Conservation (phyloP, 73 alveolate genomes). For the Blepharisma stoltei region DNA sequence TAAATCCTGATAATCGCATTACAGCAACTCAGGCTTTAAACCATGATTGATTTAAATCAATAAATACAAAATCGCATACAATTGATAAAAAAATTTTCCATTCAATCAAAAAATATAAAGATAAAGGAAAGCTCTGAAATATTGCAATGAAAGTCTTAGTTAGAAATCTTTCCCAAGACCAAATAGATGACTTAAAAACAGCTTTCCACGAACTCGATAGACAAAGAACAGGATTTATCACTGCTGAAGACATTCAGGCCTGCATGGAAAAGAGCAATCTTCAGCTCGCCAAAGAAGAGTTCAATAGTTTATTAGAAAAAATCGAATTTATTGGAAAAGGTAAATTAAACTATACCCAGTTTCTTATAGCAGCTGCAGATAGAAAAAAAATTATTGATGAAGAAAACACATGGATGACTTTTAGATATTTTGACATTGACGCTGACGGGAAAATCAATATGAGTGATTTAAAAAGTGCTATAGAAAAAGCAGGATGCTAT, state of each 20-base stretch:
- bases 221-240: slow-evolving; percentile 25
- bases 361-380: slow-evolving; percentile 41
- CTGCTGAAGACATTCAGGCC: not conserved
- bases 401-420: slow-evolving; percentile 29
- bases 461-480: not conserved
- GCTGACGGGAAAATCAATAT: not conserved
- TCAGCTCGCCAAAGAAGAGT: slow-evolving; percentile 17
- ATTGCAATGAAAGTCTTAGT: slow-evolving; percentile 32
- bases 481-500: not conserved
- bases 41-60: slow-evolving; percentile 62
- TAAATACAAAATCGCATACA: too few species aligned
- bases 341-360: slow-evolving; percentile 43
- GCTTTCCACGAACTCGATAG: slow-evolving; percentile 11
- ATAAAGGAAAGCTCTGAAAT: slow-evolving; percentile 6
- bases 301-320: not conserved
- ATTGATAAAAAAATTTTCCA: not conserved
- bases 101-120: not conserved
- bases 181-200: slow-evolving; percentile 15
- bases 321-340: slow-evolving; percentile 30
- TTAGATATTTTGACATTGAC: slow-evolving; percentile 31
- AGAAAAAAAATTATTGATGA: slow-evolving; percentile 29
- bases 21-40: slow-evolving; percentile 56
- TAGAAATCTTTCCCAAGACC: not conserved
- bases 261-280: not conserved
- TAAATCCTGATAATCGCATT: slow-evolving; percentile 65